A percentile compares a stretch with the other conserved stretches of the same genome.
Evolutionary conservation across 768 basidiomycete species (phyloP).

Genomic region (Suillus sp.): DNA sequence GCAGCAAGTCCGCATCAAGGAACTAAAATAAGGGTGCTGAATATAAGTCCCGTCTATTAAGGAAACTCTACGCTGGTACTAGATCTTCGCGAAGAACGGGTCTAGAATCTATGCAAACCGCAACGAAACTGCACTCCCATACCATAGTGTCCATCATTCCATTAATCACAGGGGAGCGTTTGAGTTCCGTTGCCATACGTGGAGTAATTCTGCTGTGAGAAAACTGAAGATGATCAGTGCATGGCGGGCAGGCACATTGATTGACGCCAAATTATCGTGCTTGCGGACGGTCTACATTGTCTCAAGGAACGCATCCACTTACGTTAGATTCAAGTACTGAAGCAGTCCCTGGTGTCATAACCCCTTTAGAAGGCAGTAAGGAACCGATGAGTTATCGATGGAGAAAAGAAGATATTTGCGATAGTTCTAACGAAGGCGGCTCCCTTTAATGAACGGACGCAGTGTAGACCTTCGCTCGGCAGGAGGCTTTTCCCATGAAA

Average conservation of each 20-base stretch:
- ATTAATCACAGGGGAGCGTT: background rate
- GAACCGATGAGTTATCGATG: background rate
- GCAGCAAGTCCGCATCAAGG: background rate
- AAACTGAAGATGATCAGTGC: background rate
- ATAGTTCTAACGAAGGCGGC: background rate
- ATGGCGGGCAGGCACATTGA: background rate
- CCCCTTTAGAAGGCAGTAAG: background rate
- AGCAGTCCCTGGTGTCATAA: background rate
- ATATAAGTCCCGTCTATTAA: background rate
- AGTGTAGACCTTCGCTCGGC: background rate
- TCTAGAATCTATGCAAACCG: background rate
- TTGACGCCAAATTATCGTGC: background rate
- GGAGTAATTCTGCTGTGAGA: background rate
- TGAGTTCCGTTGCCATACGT: background rate
- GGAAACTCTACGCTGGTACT: background rate
- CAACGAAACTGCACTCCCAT: background rate
- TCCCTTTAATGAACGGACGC: background rate
- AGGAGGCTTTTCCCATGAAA: slow-evolving; percentile 5
- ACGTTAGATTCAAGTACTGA: background rate
- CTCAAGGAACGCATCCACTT: background rate
- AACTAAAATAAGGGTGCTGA: background rate
- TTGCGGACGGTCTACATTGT: background rate
- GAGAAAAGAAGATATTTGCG: background rate
- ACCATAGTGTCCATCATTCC: background rate
- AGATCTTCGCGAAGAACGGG: slow-evolving; percentile 2